A percentile compares a stretch with the other conserved stretches of the same genome.
Evolutionary conservation across 768 basidiomycete species (phyloP).

Genomic region (Mycena kentingensis): DNA sequence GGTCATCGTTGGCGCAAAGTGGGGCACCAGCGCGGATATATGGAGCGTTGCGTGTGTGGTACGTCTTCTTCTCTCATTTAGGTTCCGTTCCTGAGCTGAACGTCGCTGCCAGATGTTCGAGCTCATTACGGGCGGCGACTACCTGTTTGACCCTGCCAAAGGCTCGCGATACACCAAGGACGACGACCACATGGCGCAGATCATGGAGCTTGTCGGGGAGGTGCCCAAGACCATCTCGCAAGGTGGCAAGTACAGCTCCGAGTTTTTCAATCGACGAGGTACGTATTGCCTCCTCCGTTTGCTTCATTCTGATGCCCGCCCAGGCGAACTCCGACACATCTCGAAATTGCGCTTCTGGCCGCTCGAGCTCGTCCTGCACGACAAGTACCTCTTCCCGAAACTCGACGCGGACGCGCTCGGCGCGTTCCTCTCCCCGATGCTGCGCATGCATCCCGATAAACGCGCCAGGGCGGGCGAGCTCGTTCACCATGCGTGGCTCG

Average conservation of each 20-base stretch:
- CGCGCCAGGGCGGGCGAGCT: slow-evolving; percentile 88
- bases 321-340: slow-evolving; percentile 88
- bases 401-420: slow-evolving; percentile 80
- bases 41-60: slow-evolving; percentile 97
- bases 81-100: background rate
- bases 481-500: slow-evolving; percentile 84
- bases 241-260: slow-evolving; percentile 88
- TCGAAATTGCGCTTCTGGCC: slow-evolving; percentile 94
- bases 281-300: slow-evolving; percentile 22
- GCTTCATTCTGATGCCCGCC: background rate
- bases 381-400: slow-evolving; percentile 93
- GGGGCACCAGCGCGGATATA: slow-evolving; percentile 93
- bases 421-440: slow-evolving; percentile 86
- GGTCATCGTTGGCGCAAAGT: slow-evolving; percentile 93
- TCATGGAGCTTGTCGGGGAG: slow-evolving; percentile 94
- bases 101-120: slow-evolving; percentile 73
- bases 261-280: slow-evolving; percentile 98
- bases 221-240: slow-evolving; percentile 82
- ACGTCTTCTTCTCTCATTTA: slow-evolving; percentile 33
- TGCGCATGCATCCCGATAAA: slow-evolving; percentile 84
- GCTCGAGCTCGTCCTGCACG: slow-evolving; percentile 75
- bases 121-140: slow-evolving; percentile 94
- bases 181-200: slow-evolving; percentile 96
- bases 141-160: slow-evolving; percentile 95
- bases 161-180: slow-evolving; percentile 96